Evolutionary conservation across 2,329 filamentous ascomycete species (phyloP), one percentile per base, ranked within the genome.

Genomic region (Cercospora janseana): DNA sequence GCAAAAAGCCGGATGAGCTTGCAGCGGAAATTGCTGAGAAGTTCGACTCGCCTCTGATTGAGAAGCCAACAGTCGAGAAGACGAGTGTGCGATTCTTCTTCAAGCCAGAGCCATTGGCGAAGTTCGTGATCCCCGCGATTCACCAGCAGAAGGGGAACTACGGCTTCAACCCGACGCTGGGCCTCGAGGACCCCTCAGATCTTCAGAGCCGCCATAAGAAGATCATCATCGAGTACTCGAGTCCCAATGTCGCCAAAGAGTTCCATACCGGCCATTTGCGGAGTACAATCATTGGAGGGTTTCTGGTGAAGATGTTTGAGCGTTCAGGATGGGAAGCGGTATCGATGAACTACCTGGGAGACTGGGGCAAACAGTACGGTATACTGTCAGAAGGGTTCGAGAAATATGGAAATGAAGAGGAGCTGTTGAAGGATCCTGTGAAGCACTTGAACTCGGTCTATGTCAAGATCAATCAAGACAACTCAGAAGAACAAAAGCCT

Each of bases 241-340:
- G 86, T 6, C 88, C 88, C 43, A 93, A 93, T 67, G 90, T 93
- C 52, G 88, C 88, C 37, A 92, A 92, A 71, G 87, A 85, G 16
- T 89, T 90, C 70, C 83, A 87, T 63, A 84, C 83, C 16, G 83
- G 83, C 4, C 86, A 91, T 71, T 73, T 90, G 59, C 78, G 86
- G 61, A 87, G 83, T 63, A 90, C 86, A 43, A 87, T 90, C 57
- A 86, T 89, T 49, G 86, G 86, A 34, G 83, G 83, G 23, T 88
- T 87, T 66, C 70, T 89, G 15, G 75, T 82, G 16, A 88, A 88
- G 61, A 66, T 88, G 2, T 86, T 88, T 64, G 75, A 83, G 60
- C 75, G 70, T 13, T 80, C 81, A 43, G 86, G 85, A 15, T 89
- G 84, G 82, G 80, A 88, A 27, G 84, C 88, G 0, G 69, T 81